Percentiles rank a stretch among this genome's conserved stretches.
These are phyloP conservation scores for Diaporthe vaccinii DNA, from an alignment of 2,329 filamentous ascomycete species.

Conservation along the genomic window DNA sequence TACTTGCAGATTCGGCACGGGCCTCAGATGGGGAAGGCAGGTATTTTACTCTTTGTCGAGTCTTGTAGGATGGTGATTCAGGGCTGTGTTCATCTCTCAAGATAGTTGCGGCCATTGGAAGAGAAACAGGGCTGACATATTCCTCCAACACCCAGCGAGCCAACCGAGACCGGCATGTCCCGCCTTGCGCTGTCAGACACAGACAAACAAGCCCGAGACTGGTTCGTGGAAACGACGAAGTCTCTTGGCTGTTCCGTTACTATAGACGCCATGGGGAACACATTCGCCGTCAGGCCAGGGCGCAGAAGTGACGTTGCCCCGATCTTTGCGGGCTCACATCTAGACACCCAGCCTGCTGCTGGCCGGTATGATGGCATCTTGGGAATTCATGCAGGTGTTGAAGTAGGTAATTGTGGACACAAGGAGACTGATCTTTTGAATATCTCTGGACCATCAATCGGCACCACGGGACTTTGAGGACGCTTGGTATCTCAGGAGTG, in stretches of 20 bases:
- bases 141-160: conserved; percentile 50
- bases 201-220: conserved; percentile 80
- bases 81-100: accelerated
- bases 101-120: conserved; percentile 18
- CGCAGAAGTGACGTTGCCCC: conserved; percentile 68
- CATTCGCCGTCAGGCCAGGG: conserved; percentile 80
- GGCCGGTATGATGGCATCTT: conserved; percentile 84
- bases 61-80: neutral
- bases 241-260: conserved; percentile 76
- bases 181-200: conserved; percentile 79
- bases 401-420: conserved; percentile 50
- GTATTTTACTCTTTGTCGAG: conserved; percentile 46
- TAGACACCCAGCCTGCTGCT: conserved; percentile 75
- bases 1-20: conserved; percentile 76
- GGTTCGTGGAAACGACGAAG: conserved; percentile 77
- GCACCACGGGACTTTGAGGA: too few relatives aligned
- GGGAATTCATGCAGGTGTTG: conserved; percentile 79
- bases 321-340: conserved; percentile 78
- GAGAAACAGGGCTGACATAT: conserved; percentile 37
- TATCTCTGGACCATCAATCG: neutral
- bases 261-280: conserved; percentile 84
- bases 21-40: conserved; percentile 77
- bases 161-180: conserved; percentile 81
- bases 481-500: too few relatives aligned
- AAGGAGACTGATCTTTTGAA: too few relatives aligned